phyloP scores from a whole-genome alignment of 2,329 filamentous ascomycete genomes.

The Didymella keratinophila region DNA sequence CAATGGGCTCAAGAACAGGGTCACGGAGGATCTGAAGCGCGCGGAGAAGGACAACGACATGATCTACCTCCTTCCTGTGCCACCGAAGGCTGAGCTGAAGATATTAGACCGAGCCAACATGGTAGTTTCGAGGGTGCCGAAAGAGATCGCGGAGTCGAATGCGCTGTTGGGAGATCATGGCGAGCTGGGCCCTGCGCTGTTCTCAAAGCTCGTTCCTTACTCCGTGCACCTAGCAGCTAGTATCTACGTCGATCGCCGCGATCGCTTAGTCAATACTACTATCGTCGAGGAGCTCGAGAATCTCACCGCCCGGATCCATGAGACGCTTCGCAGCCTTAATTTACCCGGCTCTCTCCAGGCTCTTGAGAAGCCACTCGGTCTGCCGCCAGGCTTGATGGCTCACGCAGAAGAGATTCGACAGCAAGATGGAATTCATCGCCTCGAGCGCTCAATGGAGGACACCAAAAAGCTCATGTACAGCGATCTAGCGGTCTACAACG shows the following conservation, averaged over 20 bases:
- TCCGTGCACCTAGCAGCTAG: constrained; percentile 94
- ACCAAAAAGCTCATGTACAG: constrained; percentile 87
- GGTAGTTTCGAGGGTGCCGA: constrained; percentile 80
- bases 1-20: constrained; percentile 79
- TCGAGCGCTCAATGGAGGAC: constrained; percentile 83
- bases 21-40: constrained; percentile 86
- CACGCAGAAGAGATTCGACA: constrained; percentile 95
- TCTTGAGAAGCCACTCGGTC: constrained; percentile 88
- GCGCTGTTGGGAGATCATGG: constrained; percentile 80
- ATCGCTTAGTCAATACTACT: constrained; percentile 87
- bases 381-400: constrained; percentile 83
- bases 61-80: constrained; percentile 88
- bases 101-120: constrained; percentile 87
- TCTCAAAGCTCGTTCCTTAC: constrained; percentile 91
- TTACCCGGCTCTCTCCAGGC: constrained; percentile 93
- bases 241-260: constrained; percentile 90
- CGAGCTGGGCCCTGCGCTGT: constrained; percentile 84
- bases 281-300: constrained; percentile 85
- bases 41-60: constrained; percentile 97
- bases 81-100: constrained; percentile 86
- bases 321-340: constrained; percentile 80
- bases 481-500: constrained; percentile 79
- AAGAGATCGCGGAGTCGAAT: constrained; percentile 81
- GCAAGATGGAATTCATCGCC: constrained; percentile 79
- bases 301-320: constrained; percentile 80